Base-by-base conservation (phyloP, 1,284 basidiomycete genomes). In the Hemileia vastatrix region DNA sequence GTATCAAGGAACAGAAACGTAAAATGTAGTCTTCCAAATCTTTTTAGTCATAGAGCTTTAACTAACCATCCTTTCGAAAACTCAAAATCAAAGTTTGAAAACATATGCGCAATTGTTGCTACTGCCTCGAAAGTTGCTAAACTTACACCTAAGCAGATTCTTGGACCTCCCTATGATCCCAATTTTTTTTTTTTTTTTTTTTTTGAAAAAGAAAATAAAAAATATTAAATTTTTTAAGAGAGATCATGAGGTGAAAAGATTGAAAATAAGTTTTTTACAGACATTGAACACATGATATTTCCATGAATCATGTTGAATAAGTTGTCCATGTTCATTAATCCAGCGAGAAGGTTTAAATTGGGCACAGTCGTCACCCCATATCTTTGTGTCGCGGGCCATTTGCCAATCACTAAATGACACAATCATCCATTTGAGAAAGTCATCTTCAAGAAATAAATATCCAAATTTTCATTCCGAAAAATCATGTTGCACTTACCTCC, bases 271-370 rank as follows among this genome's bases (percentile, higher is more conserved):
- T 33, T 23, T 11, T 23, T 18, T 21, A 50, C 70, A 65, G 6
- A 66, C 70, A 43, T 70, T 71, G 60, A 71, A 71, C 9, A 49
- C 60, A 27, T 68, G 67, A 18, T 58, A 64, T 31, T 68, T 70
- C 54, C 56, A 71, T 40, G 60, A 61, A 15, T 45, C 47, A 36
- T 65, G 66, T 44, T 63, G 64, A 36, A 45, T 61, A 6, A 70
- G 27, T 2, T 49, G 19, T 11, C 68, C 67, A 0, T 64, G n/a
- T 13, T 54, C 48, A 51, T 69, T 67, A 50, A 71, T 60, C 69
- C 69, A 71, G 0, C 70, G 51, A 1, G 36, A 23, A 2, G 70
- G 70, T 23, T 65, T 65, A 57, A 66, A 71, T 45, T 67, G 58
- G 1, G 27, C 44, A 9, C 67, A 67, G 44, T 70, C 65, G 0